A percentile compares a stretch with the other conserved stretches of the same genome.
Evolutionary conservation across 352 stramenopile genomes (phyloP).

Genomic region (Pythium utonaiense): DNA sequence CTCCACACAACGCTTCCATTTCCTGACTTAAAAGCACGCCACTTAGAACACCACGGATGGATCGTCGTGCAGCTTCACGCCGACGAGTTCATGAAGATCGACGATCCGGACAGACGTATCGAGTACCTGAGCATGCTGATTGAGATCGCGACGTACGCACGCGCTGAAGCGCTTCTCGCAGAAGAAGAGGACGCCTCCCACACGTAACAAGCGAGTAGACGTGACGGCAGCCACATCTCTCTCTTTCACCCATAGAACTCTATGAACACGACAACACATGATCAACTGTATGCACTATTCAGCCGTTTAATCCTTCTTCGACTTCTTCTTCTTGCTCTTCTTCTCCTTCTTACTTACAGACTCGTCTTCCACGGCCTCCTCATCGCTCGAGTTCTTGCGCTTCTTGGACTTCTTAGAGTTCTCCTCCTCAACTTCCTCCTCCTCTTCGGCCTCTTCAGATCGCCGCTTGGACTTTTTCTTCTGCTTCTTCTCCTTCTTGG

Average conservation of each 20-base stretch:
- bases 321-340: constrained; percentile 58
- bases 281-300: constrained; percentile 19
- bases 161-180: constrained; percentile 5
- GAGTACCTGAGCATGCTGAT: constrained; percentile 66
- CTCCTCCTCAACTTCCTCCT: constrained; percentile 25
- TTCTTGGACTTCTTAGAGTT: constrained; percentile 27
- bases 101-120: constrained; percentile 41
- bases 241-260: constrained; percentile 5
- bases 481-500: constrained; percentile 20
- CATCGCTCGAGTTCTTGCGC: constrained; percentile 21
- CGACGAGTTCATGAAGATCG: constrained; percentile 49
- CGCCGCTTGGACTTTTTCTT: constrained; percentile 31
- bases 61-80: constrained; percentile 62
- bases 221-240: too few relatives aligned
- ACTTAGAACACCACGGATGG: constrained; percentile 62
- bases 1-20: constrained; percentile 43
- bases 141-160: constrained; percentile 50
- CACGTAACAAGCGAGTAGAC: not conserved
- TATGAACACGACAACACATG: not conserved
- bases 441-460: constrained; percentile 19
- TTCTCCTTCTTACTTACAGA: constrained; percentile 41
- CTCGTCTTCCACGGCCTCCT: constrained; percentile 10
- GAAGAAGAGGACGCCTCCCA: constrained; percentile 1
- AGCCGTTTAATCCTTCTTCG: constrained; percentile 42
- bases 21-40: constrained; percentile 60